These are phyloP conservation scores for Croton laevigatus DNA, from an alignment of 441 rosid genomes.

Conservation along the genomic window DNA sequence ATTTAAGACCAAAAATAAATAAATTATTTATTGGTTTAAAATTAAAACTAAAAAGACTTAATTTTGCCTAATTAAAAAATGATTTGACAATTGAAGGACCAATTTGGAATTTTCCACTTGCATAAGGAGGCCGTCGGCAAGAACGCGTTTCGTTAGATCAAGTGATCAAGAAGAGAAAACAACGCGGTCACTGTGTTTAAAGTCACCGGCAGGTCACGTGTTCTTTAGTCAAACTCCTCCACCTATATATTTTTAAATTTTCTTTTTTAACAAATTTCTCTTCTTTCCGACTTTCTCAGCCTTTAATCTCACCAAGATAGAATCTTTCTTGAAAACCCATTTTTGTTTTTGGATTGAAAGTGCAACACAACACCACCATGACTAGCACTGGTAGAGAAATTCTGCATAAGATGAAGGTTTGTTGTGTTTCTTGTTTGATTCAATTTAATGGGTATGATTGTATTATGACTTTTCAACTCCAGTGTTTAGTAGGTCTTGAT, in stretches of 20 bases:
- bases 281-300: not conserved
- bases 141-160: slow-evolving; percentile 29
- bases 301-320: not conserved
- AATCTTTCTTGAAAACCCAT: slow-evolving; percentile 4
- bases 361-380: slow-evolving; percentile 32
- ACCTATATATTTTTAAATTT: slow-evolving; percentile 5
- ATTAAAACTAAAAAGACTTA: too few relatives aligned
- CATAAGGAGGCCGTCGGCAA: slow-evolving; percentile 35
- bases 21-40: too few relatives aligned
- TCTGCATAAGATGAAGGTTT: slow-evolving; percentile 72
- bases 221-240: slow-evolving; percentile 29
- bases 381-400: slow-evolving; percentile 59
- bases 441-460: not conserved
- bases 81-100: not conserved
- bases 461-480: not conserved
- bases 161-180: not conserved
- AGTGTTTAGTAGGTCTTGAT: not conserved
- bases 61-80: not conserved
- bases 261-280: not conserved
- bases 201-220: slow-evolving; percentile 18
- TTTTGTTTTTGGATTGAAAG: not conserved
- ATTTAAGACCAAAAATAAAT: too few relatives aligned
- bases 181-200: slow-evolving; percentile 12
- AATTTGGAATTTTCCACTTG: not conserved
- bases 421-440: not conserved